Base-by-base conservation (phyloP, 1,284 basidiomycete species). In the Limonomyces culmigenus region DNA sequence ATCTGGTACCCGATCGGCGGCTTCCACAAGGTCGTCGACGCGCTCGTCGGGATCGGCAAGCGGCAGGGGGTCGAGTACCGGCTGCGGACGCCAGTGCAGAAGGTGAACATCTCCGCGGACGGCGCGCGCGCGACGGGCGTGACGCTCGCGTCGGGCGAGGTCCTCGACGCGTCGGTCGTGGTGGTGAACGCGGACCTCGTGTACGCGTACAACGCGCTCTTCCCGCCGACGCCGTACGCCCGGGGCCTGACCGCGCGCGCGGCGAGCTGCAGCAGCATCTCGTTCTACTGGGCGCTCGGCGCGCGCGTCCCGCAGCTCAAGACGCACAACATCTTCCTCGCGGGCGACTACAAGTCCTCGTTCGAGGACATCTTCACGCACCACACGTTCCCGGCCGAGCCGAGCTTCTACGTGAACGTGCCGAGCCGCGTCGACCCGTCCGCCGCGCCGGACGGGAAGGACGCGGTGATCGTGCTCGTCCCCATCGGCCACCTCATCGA, bases 1-100 rank as follows among this genome's bases (percentile, higher is more conserved):
- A 64, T 68, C 37, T 64, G 62, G 53, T 68, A 68, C 44, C 65
- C 65, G 2, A 49, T 54, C 27, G 65, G 65, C 13, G 65, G 65
- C 3, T 67, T 65, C 43, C 58, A 63, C 39, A 50, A 49, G 34
- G 44, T 60, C 31, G 47, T 45, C n/a, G 59, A 66, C 37, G 23
- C 23, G 8, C 23, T 27, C 23, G 23, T 27, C 23, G n/a, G n/a
- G 8, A 27, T 27, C 23, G 58, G 62, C n/a, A 42, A 50, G 35
- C 41, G 47, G 14, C 50, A 55, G 38, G 54, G 54, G 2, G 62
- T 55, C 16, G 48, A 52, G 16, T 60, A 63, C 45, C 51, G 55
- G 15, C 60, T 59, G 46, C 50, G 50, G 20, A 46, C 53, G 0
- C 47, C 13, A 29, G 11, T 29, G 11, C 36, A 33, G 41, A 53